These are phyloP conservation scores for Cutaneotrichosporon mucoides DNA, from an alignment of 1,284 basidiomycete genomes.

Conservation along the genomic window DNA sequence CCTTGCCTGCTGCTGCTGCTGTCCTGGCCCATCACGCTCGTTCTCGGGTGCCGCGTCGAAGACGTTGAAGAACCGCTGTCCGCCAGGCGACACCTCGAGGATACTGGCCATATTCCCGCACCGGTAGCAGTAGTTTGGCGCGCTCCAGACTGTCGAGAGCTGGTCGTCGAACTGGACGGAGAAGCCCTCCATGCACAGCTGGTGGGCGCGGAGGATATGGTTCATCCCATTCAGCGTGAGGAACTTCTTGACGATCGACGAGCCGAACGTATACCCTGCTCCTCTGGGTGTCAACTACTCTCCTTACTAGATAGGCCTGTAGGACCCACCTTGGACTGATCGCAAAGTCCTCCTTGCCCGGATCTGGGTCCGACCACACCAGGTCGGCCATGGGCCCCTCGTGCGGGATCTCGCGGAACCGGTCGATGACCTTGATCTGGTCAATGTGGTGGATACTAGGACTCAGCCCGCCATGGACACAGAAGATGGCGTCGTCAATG, in stretches of 20 bases:
- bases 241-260: conserved; percentile 98
- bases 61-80: conserved; percentile 90
- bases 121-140: conserved; percentile 87
- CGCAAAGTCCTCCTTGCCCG: conserved; percentile 98
- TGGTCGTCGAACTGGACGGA: conserved; percentile 90
- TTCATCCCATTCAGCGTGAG: conserved; percentile 91
- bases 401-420: conserved; percentile 98
- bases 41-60: conserved; percentile 98
- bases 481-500: conserved; percentile 98
- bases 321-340: conserved; percentile 82
- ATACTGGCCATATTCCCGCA: conserved; percentile 98
- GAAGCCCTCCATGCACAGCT: conserved; percentile 99
- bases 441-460: conserved; percentile 99
- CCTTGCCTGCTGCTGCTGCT: conserved; percentile 39
- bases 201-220: conserved; percentile 95
- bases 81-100: conserved; percentile 89
- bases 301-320: not conserved
- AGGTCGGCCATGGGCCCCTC: conserved; percentile 99
- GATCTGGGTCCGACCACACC: conserved; percentile 99
- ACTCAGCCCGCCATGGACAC: conserved; percentile 96
- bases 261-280: conserved; percentile 98
- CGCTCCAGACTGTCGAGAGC: conserved; percentile 96
- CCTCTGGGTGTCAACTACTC: conserved; percentile 58
- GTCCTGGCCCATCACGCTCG: conserved; percentile 53
- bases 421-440: conserved; percentile 98